Evolutionary conservation across 371 early-diverging fungal species (phyloP).

Genomic region (Entomophthora muscae): DNA sequence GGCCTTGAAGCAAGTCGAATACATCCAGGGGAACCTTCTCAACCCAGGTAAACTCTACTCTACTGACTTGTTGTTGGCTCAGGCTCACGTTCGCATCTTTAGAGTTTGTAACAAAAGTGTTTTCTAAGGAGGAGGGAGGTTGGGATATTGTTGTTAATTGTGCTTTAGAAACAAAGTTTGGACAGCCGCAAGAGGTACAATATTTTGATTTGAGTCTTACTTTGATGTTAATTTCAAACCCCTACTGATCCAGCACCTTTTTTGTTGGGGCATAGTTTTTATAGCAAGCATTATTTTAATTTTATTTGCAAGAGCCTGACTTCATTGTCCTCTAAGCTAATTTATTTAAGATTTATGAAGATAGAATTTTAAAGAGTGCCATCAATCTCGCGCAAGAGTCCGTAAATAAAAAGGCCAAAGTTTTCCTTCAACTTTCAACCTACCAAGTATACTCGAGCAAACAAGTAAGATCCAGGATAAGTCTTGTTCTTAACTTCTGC

Average conservation of each 20-base stretch:
- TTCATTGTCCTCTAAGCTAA: background rate
- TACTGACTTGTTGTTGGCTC: background rate
- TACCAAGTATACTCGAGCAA: background rate
- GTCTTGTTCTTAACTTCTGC: background rate
- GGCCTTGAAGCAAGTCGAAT: constrained; percentile 6
- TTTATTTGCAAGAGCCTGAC: no score
- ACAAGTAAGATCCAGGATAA: background rate
- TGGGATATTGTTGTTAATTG: constrained; percentile 7
- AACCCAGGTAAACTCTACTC: background rate
- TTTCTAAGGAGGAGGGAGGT: background rate
- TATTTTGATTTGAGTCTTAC: no score
- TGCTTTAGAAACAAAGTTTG: background rate
- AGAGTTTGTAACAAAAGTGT: background rate
- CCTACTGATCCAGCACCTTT: no score
- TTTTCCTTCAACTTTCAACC: background rate
- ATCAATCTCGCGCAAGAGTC: background rate
- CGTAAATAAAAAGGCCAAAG: background rate
- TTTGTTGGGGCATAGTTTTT: no score
- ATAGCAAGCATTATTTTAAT: no score
- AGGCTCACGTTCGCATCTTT: background rate
- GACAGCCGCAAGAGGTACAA: constrained; percentile 2
- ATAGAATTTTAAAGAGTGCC: background rate
- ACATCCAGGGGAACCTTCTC: background rate
- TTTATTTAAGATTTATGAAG: background rate
- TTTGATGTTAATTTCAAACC: no score